Base-by-base conservation (phyloP, 1,284 basidiomycete genomes). In the Leccinum solheimii region DNA sequence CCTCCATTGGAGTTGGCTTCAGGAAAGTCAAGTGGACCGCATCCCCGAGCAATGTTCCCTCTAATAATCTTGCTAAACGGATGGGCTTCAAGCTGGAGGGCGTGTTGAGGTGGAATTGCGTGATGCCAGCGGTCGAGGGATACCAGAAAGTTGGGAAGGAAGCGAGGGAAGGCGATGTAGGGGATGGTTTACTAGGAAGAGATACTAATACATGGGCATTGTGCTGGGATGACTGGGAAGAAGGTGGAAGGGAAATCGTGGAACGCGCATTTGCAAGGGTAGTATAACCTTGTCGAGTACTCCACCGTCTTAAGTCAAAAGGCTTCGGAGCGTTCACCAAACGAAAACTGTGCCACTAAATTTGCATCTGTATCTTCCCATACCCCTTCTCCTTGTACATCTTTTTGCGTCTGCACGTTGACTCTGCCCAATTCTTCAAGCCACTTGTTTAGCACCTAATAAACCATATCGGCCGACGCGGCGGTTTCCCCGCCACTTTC, bases 71-170 rank as follows among this genome's bases (percentile, higher is more conserved):
- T 0, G 88, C 87, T 2, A 73, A 82, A 68, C 77, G 83, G 21
- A 75, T 91, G 77, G 86, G 88, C 1, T 88, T 91, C 73, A 78
- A 73, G 60, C 61, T 75, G 21, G 90, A 92, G 69, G 85, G 80
- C 0, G 64, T 83, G 1, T 56, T 81, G 49, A 74, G 83, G 43
- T 91, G 87, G 87, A 74, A 83, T 53, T 72, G 78, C 26, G 78
- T 83, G 3, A 57, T 86, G 13, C 74, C 67, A 5, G 78, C 76
- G 60, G 71, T 69, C n/a, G 68, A 67, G 11, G 62, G 55, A 57
- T 45, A 64, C 16, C 38, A 36, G 49, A 16, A 19, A 27, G 9
- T n/a, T 5, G 36, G 36, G 14, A 26, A n/a, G 21, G 16, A 40
- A 23, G 5, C 23, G 4, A 55, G 53, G 8, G 8, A 53, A 36